Evolutionary conservation across 768 basidiomycete genomes (phyloP).

Genomic region (Kondoa malvinella): DNA sequence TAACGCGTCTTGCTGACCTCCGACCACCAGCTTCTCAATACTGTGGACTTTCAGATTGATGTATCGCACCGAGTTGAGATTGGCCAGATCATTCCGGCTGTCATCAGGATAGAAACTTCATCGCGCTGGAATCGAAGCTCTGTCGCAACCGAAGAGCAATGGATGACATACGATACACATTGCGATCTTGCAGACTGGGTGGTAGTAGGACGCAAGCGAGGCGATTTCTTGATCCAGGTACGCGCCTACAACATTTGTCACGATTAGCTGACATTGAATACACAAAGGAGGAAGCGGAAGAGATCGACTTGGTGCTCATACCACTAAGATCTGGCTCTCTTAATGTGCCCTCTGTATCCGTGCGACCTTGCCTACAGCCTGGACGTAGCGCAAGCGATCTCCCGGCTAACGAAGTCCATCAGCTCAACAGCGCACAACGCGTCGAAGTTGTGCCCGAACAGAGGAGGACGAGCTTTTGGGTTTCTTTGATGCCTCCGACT

Average conservation of each 20-base stretch:
- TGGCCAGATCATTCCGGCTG: conserved; percentile 28
- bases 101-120: conserved; percentile 50
- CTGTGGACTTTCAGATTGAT: neutral
- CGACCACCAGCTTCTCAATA: conserved; percentile 31
- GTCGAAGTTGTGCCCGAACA: conserved; percentile 61
- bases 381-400: conserved; percentile 35
- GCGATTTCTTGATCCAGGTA: conserved; percentile 62
- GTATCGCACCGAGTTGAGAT: conserved; percentile 39
- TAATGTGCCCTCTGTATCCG: conserved; percentile 51
- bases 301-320: conserved; percentile 57
- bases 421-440: conserved; percentile 65
- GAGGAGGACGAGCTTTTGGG: conserved; percentile 40
- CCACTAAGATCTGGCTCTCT: conserved; percentile 72
- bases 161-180: conserved; percentile 44
- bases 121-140: conserved; percentile 45
- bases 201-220: conserved; percentile 70
- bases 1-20: conserved; percentile 42
- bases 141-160: neutral
- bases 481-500: neutral
- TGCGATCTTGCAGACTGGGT: conserved; percentile 72
- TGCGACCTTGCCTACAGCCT: conserved; percentile 44
- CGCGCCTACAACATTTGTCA: conserved; percentile 24
- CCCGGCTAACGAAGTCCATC: conserved; percentile 49
- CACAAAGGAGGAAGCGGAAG: conserved; percentile 48
- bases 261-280: conserved; percentile 7